A percentile compares a stretch with the other conserved stretches of the same genome.
Conservation (phyloP, 441 rosid species). For the Brassica hybrid region DNA sequence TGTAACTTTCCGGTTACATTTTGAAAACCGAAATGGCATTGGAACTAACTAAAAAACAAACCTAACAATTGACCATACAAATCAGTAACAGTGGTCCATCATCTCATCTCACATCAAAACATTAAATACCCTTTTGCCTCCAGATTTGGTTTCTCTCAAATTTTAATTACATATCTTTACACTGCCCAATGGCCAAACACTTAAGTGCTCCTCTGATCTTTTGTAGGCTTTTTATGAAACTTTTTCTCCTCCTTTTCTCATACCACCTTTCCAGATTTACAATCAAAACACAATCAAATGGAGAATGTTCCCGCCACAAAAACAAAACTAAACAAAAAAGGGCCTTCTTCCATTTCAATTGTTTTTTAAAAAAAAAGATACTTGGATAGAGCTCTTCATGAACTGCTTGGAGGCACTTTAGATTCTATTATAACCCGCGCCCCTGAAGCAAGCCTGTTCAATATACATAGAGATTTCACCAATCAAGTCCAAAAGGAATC, state of each 20-base stretch:
- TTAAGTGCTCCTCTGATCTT: constrained; percentile 27
- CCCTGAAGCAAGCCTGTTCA: constrained; percentile 97
- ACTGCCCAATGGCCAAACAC: constrained; percentile 27
- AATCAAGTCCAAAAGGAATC: constrained; percentile 14
- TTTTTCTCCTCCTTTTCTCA: constrained; percentile 20
- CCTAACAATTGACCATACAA: constrained; percentile 18
- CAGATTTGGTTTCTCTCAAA: constrained; percentile 10
- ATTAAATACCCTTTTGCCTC: constrained; percentile 31
- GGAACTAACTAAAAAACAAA: constrained; percentile 26
- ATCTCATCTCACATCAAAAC: constrained; percentile 34
- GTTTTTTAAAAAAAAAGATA: background rate
- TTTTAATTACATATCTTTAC: constrained; percentile 23
- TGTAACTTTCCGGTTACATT: background rate
- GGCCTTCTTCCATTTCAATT: constrained; percentile 10
- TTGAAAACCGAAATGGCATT: constrained; percentile 26
- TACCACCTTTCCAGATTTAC: constrained; percentile 36
- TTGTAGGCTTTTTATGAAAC: constrained; percentile 37
- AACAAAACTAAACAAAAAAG: background rate
- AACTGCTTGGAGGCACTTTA: constrained; percentile 54
- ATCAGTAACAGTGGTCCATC: constrained; percentile 40
- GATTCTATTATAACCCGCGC: constrained; percentile 96
- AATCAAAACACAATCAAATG: constrained; percentile 33
- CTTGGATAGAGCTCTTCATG: constrained; percentile 32
- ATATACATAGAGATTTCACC: background rate
- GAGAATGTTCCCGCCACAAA: constrained; percentile 34